Evolutionary conservation across 73 alveolate genomes (phyloP).

Genomic region (Breviolum minutum): DNA sequence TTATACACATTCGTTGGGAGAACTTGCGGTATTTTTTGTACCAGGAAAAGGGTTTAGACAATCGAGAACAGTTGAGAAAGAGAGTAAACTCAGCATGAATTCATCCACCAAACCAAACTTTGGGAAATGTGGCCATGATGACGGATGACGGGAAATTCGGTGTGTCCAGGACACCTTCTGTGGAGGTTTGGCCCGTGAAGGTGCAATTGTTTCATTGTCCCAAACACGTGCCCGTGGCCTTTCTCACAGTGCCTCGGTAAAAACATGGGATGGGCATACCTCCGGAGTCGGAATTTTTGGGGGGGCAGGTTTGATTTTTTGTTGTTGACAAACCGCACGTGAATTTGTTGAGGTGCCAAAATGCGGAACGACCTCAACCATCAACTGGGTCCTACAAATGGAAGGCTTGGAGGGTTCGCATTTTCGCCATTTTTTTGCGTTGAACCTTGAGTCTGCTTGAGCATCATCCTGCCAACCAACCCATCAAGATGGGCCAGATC

Average conservation of each 20-base stretch:
- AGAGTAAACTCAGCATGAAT: no score
- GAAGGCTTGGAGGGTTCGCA: slow-evolving; percentile 28
- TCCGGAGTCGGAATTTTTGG: not conserved
- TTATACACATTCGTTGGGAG: no score
- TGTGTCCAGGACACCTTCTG: slow-evolving; percentile 46
- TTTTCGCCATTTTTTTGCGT: not conserved
- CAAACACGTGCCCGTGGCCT: slow-evolving; percentile 61
- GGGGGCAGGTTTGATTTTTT: no score
- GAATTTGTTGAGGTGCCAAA: slow-evolving; percentile 31
- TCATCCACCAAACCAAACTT: no score
- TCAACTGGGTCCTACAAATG: slow-evolving; percentile 89
- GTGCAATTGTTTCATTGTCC: slow-evolving; percentile 84
- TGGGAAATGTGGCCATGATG: no score
- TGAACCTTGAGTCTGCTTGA: not conserved
- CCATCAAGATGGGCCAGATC: no score
- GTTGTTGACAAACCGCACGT: not conserved
- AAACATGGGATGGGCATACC: not conserved
- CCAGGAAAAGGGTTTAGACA: not conserved
- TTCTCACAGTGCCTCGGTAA: slow-evolving; percentile 51
- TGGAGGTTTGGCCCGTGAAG: slow-evolving; percentile 70
- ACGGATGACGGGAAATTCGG: no score
- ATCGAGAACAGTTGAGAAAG: not conserved
- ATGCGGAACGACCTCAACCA: slow-evolving; percentile 82
- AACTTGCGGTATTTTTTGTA: no score
- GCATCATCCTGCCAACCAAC: no score